phyloP scores from a whole-genome alignment of 257 asterid genomes.

The Fraxinus pennsylvanica region DNA sequence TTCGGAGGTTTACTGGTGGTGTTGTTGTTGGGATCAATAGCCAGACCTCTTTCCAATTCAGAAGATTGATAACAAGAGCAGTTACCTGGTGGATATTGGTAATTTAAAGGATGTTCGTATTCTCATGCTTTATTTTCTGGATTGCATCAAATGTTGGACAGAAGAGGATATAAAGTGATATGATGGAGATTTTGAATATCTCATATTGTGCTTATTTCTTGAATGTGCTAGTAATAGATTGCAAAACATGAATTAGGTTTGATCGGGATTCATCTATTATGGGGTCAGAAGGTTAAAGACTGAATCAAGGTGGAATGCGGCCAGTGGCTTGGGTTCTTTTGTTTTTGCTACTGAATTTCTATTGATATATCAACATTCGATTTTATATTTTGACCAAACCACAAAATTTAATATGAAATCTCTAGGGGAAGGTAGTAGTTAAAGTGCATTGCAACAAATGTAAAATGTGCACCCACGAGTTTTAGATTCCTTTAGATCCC shows the following conservation, averaged over 20 bases:
- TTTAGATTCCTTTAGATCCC: slow-evolving; percentile 1
- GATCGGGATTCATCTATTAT: background rate
- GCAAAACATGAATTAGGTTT: slow-evolving; percentile 9
- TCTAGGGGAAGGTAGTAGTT: background rate
- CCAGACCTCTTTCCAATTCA: background rate
- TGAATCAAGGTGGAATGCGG: background rate
- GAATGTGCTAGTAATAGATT: background rate
- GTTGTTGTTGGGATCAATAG: background rate
- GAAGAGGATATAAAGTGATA: background rate
- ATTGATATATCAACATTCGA: background rate
- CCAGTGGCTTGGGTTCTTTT: background rate
- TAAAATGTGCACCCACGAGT: background rate
- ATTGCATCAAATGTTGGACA: slow-evolving; percentile 5
- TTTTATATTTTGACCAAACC: background rate
- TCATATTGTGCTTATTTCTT: background rate
- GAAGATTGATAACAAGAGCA: background rate
- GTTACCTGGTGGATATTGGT: background rate
- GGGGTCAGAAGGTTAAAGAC: slow-evolving; percentile 11
- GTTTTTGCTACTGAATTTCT: background rate
- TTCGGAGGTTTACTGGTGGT: background rate
- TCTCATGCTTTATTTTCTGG: background rate
- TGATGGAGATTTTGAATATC: background rate
- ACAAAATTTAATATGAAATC: background rate
- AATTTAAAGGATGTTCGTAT: background rate
- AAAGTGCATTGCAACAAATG: slow-evolving; percentile 1